Evolutionary conservation across 75 land plant species (phyloP).

Genomic region (Pinus albicaulis): DNA sequence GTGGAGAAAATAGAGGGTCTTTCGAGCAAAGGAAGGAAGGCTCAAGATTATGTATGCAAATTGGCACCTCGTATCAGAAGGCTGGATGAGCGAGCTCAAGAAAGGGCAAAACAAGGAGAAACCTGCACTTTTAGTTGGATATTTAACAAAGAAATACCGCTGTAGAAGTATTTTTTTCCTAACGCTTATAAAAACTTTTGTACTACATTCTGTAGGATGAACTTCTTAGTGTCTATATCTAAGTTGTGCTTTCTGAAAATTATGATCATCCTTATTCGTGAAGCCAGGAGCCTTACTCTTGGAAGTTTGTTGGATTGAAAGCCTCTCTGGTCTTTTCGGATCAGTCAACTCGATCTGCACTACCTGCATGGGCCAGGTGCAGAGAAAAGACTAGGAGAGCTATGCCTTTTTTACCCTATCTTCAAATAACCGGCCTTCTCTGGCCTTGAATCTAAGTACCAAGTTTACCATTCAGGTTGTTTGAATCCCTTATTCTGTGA

Average conservation of each 20-base stretch:
- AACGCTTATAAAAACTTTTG: neutral
- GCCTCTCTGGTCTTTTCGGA: neutral
- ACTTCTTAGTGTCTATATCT: neutral
- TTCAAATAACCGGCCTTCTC: no score
- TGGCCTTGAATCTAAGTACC: no score
- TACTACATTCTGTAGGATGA: neutral
- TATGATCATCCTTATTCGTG: neutral
- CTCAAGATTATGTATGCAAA: conserved; percentile 41
- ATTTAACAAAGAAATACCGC: neutral
- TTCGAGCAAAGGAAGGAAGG: conserved; percentile 12
- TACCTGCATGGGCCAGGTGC: neutral
- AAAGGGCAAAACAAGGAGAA: conserved; percentile 29
- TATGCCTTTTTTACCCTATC: neutral
- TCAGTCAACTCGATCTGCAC: neutral
- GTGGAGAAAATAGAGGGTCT: conserved; percentile 24
- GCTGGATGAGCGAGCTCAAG: conserved; percentile 40
- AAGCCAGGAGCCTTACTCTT: neutral
- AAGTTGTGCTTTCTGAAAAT: neutral
- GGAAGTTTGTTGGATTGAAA: neutral
- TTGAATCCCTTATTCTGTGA: no score
- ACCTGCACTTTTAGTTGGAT: conserved; percentile 33
- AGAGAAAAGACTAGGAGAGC: neutral
- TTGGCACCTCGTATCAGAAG: conserved; percentile 38
- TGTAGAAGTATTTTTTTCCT: neutral
- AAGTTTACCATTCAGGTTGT: neutral